These are phyloP conservation scores for Purshia tridentata DNA, from an alignment of 306 rosid species.

Conservation along the genomic window DNA sequence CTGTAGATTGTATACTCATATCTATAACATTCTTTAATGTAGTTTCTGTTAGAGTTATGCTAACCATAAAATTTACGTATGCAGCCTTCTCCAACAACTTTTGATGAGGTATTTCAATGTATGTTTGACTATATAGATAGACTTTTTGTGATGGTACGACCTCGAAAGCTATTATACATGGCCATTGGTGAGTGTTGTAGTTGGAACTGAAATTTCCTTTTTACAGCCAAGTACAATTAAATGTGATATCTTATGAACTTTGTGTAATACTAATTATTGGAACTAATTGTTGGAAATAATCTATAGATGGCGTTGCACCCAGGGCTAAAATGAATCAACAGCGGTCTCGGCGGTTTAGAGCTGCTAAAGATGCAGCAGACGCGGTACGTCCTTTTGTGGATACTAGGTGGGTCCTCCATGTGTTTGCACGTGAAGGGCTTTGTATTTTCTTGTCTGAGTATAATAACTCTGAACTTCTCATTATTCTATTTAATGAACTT, in stretches of 20 bases:
- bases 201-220: slow-evolving; percentile 1
- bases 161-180: slow-evolving; percentile 89
- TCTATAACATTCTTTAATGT: not conserved
- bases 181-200: slow-evolving; percentile 74
- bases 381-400: slow-evolving; percentile 63
- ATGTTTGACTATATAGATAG: slow-evolving; percentile 96
- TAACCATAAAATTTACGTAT: not conserved
- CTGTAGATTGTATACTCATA: not conserved
- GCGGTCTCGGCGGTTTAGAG: slow-evolving; percentile 87
- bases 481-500: not conserved
- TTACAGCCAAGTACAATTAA: not conserved
- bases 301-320: slow-evolving; percentile 97
- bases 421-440: slow-evolving; percentile 29
- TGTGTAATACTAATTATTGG: slow-evolving; percentile 23
- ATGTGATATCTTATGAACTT: slow-evolving; percentile 2
- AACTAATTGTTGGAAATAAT: slow-evolving; percentile 1
- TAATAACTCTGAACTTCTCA: not conserved
- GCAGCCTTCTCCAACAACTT: slow-evolving; percentile 92
- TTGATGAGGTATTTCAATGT: slow-evolving; percentile 81
- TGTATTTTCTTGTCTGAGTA: not conserved
- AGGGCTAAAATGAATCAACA: slow-evolving; percentile 99
- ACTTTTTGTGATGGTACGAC: slow-evolving; percentile 88
- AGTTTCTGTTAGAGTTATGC: not conserved
- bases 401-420: slow-evolving; percentile 28
- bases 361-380: slow-evolving; percentile 92